Evolutionary conservation across 129 eudicot genomes (phyloP).

Genomic region (Lonicera japonica): DNA sequence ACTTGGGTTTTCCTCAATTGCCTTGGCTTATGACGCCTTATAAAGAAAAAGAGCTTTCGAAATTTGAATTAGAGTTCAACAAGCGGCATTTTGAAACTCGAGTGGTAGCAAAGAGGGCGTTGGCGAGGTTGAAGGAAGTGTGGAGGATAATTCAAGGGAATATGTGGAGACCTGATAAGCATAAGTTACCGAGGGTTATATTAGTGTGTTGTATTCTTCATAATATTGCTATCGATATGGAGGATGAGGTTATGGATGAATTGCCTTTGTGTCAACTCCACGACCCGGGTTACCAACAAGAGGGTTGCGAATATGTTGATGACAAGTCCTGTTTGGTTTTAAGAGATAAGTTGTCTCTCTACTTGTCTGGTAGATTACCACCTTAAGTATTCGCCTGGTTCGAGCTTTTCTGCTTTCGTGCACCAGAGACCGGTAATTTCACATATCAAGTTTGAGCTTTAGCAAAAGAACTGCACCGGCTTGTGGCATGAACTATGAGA

Average conservation of each 20-base stretch:
- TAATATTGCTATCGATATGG: slow-evolving; percentile 72
- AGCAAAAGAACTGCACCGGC: no score
- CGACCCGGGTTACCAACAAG: slow-evolving; percentile 50
- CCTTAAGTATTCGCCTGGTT: slow-evolving; percentile 16
- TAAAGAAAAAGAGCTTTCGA: slow-evolving; percentile 44
- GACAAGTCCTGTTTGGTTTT: slow-evolving; percentile 32
- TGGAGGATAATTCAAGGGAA: slow-evolving; percentile 79
- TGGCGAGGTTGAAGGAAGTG: slow-evolving; percentile 62
- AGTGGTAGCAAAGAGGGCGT: slow-evolving; percentile 55
- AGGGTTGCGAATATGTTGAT: slow-evolving; percentile 54
- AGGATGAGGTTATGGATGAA: slow-evolving; percentile 51
- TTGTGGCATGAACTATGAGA: no score
- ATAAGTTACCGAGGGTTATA: slow-evolving; percentile 62
- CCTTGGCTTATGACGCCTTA: slow-evolving; percentile 92
- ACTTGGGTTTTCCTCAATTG: slow-evolving; percentile 55
- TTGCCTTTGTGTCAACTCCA: slow-evolving; percentile 36
- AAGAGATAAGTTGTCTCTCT: slow-evolving; percentile 61
- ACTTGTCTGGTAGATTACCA: slow-evolving; percentile 40
- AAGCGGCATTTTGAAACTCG: slow-evolving; percentile 59
- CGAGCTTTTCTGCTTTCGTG: background rate
- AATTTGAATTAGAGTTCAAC: slow-evolving; percentile 49
- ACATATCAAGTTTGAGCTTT: no score
- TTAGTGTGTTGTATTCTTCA: slow-evolving; percentile 76
- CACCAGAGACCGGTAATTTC: no score
- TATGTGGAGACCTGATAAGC: slow-evolving; percentile 95